Conservation (phyloP, 768 basidiomycete species). For the Kwoniella sp. region DNA sequence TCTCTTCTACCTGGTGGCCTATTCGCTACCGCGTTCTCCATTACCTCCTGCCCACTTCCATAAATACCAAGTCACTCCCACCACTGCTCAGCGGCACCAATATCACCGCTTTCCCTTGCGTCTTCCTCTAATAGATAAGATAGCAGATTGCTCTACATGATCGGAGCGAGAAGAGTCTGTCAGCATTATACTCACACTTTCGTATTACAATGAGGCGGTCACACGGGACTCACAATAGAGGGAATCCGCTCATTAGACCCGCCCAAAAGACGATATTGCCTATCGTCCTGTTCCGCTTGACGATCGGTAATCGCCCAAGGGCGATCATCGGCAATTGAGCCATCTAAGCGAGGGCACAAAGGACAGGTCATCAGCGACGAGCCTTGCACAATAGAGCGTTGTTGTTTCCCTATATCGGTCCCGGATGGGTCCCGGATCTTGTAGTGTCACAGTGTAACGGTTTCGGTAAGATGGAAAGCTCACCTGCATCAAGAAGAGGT, state of each 20-base stretch:
- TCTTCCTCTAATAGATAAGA: slow-evolving; percentile 19
- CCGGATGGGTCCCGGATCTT: too few species aligned
- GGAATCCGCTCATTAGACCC: slow-evolving; percentile 81
- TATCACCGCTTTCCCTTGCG: too few species aligned
- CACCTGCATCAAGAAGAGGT: slow-evolving; percentile 77
- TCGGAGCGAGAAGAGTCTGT: too few species aligned
- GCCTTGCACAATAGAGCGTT: too few species aligned
- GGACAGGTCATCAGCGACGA: background rate
- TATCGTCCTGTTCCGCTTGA: slow-evolving; percentile 77
- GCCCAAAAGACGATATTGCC: slow-evolving; percentile 83
- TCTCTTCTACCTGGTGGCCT: too few species aligned
- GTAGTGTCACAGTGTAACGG: too few species aligned
- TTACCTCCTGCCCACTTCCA: too few species aligned
- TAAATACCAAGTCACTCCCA: too few species aligned
- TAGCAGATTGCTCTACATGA: slow-evolving; percentile 29
- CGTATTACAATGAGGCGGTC: slow-evolving; percentile 11
- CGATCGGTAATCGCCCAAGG: slow-evolving; percentile 70
- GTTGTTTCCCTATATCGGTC: too few species aligned
- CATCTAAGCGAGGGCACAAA: slow-evolving; percentile 59
- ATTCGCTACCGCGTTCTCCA: too few species aligned
- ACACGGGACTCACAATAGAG: slow-evolving; percentile 67
- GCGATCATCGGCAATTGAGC: slow-evolving; percentile 89
- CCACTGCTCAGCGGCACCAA: too few species aligned
- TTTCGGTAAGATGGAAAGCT: slow-evolving; percentile 30
- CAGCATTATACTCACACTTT: too few species aligned